Evolutionary conservation across 2,329 filamentous ascomycete species (phyloP).

Genomic region (Madurella mycetomatis): DNA sequence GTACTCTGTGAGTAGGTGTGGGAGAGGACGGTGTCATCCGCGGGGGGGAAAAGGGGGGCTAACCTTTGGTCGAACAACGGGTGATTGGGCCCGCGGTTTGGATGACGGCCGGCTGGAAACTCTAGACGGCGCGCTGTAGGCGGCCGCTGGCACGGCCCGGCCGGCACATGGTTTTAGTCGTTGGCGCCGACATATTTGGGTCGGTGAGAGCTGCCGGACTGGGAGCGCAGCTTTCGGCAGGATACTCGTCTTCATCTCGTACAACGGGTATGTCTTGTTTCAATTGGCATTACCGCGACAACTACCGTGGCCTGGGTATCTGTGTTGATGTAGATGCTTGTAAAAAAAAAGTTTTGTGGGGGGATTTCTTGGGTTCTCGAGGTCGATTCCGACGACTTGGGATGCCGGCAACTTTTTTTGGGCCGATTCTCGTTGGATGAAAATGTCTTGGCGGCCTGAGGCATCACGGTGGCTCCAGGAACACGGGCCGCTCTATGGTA

Average conservation of each 20-base stretch:
- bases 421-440: background rate
- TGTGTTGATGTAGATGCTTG: background rate
- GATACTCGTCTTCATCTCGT: slow-evolving; percentile 33
- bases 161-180: slow-evolving; percentile 23
- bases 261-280: background rate
- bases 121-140: slow-evolving; percentile 21
- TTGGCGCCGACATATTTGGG: slow-evolving; percentile 30
- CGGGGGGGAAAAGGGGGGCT: too few species aligned
- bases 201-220: slow-evolving; percentile 30
- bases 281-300: slow-evolving; percentile 11
- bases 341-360: background rate
- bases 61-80: slow-evolving; percentile 9
- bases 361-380: background rate
- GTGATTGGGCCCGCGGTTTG: background rate
- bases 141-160: slow-evolving; percentile 18
- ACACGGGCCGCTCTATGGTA: too few species aligned
- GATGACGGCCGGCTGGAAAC: slow-evolving; percentile 11
- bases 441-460: slow-evolving; percentile 14
- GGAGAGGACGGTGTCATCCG: background rate
- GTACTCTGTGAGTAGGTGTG: slow-evolving; percentile 3
- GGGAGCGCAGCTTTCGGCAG: slow-evolving; percentile 33
- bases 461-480: background rate
- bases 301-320: background rate
- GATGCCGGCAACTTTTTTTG: slow-evolving; percentile 17
- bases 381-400: background rate